Percentiles rank a stretch among this genome's conserved stretches.
Conservation (phyloP, 768 basidiomycete species). For the Gloeopeniophorella convolvens region DNA sequence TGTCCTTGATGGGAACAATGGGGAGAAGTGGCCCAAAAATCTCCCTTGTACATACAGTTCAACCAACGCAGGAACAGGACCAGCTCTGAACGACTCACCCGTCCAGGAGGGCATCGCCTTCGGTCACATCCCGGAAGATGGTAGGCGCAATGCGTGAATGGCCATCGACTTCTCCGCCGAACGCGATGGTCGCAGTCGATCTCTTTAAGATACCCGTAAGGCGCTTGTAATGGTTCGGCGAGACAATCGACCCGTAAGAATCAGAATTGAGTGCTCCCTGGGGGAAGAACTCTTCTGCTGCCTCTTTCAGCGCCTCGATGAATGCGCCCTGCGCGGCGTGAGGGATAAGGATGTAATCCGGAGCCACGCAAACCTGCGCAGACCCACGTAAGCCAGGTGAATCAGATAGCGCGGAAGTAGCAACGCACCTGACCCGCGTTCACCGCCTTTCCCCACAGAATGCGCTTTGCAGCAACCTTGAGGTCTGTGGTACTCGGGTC, state of each 20-base stretch:
- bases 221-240: not conserved
- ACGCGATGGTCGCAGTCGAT: slow-evolving; percentile 25
- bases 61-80: too few relatives aligned
- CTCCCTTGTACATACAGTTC: too few relatives aligned
- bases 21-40: slow-evolving; percentile 33
- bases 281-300: slow-evolving; percentile 4
- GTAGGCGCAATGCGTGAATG: slow-evolving; percentile 25
- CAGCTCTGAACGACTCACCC: slow-evolving; percentile 17
- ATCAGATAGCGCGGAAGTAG: too few relatives aligned
- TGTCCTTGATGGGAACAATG: slow-evolving; percentile 24
- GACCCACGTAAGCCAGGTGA: too few relatives aligned
- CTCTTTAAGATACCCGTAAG: not conserved
- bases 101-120: slow-evolving; percentile 28
- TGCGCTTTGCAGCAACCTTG: slow-evolving; percentile 21
- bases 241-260: slow-evolving; percentile 2
- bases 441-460: slow-evolving; percentile 24
- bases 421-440: too few relatives aligned
- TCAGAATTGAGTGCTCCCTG: not conserved
- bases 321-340: slow-evolving; percentile 16
- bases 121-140: slow-evolving; percentile 26
- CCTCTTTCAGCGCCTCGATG: slow-evolving; percentile 13
- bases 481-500: slow-evolving; percentile 20
- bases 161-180: slow-evolving; percentile 23
- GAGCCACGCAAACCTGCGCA: slow-evolving; percentile 25
- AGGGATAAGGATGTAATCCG: slow-evolving; percentile 26